Conservation (phyloP, 352 stramenopile species). For the Phytopythium montanum region DNA sequence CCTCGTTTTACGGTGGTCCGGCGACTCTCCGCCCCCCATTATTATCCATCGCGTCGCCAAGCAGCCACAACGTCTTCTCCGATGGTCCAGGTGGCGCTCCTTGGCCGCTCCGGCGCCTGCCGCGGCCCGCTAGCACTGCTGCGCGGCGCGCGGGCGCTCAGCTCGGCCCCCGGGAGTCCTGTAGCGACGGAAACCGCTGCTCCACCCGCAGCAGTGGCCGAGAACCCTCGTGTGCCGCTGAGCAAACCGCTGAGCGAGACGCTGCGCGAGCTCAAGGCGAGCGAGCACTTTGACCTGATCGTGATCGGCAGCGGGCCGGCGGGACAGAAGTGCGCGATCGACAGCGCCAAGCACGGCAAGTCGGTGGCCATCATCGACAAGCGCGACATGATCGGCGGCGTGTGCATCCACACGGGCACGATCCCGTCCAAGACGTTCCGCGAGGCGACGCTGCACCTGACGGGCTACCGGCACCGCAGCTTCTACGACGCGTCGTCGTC, state of each 20-base stretch:
- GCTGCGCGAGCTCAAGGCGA: slow-evolving; percentile 76
- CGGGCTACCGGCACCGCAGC: slow-evolving; percentile 81
- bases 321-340: slow-evolving; percentile 88
- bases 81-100: slow-evolving; percentile 4
- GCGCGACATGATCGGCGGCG: slow-evolving; percentile 81
- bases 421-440: slow-evolving; percentile 90
- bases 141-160: neutral
- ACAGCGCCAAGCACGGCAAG: slow-evolving; percentile 84
- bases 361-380: slow-evolving; percentile 88
- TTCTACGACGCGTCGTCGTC: slow-evolving; percentile 83
- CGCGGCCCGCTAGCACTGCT: neutral
- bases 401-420: slow-evolving; percentile 89
- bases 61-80: neutral
- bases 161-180: neutral
- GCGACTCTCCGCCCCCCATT: neutral
- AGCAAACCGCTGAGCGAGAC: slow-evolving; percentile 48
- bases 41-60: slow-evolving; percentile 2
- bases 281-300: slow-evolving; percentile 87
- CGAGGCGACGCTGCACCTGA: slow-evolving; percentile 87
- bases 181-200: too few species aligned
- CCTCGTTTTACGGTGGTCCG: too few species aligned
- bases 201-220: neutral
- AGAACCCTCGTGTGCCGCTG: neutral
- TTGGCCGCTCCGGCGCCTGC: neutral
- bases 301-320: slow-evolving; percentile 87